phyloP scores from a whole-genome alignment of 2,329 filamentous ascomycete genomes.

The Colletotrichum tamarilloi region DNA sequence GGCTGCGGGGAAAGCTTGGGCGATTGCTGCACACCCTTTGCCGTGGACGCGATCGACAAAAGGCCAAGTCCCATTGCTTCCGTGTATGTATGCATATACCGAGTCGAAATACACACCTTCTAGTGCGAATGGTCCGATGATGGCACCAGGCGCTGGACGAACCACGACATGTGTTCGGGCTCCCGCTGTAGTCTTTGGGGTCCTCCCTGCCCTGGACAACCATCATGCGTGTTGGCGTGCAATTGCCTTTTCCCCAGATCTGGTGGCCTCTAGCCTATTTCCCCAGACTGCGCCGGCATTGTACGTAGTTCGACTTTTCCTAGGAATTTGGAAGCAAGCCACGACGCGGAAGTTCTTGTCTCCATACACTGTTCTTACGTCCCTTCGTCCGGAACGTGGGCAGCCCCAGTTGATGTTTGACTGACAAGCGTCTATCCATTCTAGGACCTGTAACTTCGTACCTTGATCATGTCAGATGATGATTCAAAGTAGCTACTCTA shows the following conservation, averaged over 20 bases:
- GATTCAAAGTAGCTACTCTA: neutral
- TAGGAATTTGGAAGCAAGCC: neutral
- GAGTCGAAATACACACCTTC: neutral
- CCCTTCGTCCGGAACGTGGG: slow-evolving; percentile 1
- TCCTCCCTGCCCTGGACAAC: slow-evolving; percentile 2
- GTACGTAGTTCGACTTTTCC: neutral
- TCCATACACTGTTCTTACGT: neutral
- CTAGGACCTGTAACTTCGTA: neutral
- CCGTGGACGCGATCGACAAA: neutral
- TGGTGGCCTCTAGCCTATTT: slow-evolving; percentile 10
- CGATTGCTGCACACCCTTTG: neutral
- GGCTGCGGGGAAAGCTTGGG: slow-evolving; percentile 22
- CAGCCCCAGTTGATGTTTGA: neutral
- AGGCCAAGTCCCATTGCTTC: too few relatives aligned
- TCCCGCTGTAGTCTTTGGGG: neutral
- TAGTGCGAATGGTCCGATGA: slow-evolving; percentile 15
- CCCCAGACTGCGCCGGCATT: slow-evolving; percentile 21
- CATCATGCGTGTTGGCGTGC: neutral
- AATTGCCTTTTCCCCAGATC: slow-evolving; percentile 21
- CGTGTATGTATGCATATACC: slow-evolving; percentile 10
- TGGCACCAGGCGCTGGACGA: slow-evolving; percentile 16
- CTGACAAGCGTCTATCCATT: neutral
- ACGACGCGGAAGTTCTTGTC: neutral
- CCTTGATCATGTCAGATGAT: neutral
- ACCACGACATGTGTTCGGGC: slow-evolving; percentile 3